Evolutionary conservation across 345 rosid species (phyloP).

Genomic region (Litchi chinensis): DNA sequence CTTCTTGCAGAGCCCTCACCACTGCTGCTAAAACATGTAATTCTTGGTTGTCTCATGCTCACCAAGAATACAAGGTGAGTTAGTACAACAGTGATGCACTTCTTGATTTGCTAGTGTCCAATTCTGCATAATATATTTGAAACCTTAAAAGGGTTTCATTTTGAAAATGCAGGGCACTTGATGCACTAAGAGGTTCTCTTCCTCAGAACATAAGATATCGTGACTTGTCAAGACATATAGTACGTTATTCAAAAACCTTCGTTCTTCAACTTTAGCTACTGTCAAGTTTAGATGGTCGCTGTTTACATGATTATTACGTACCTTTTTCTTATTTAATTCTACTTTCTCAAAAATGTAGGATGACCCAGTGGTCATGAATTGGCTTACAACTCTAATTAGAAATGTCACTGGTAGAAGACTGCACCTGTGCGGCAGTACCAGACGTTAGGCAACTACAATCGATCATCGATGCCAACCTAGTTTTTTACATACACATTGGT

Average conservation of each 20-base stretch:
- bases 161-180: conserved; percentile 29
- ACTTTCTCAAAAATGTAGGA: conserved; percentile 21
- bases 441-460: neutral
- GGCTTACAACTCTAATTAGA: conserved; percentile 9
- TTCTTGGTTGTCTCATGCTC: conserved; percentile 49
- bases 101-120: neutral
- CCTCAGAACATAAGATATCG: conserved; percentile 27
- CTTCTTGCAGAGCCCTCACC: conserved; percentile 20
- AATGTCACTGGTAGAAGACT: conserved; percentile 9
- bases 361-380: conserved; percentile 4
- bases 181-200: conserved; percentile 10
- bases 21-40: conserved; percentile 36
- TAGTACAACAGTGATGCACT: neutral
- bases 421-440: neutral
- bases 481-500: no score
- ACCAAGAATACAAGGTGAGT: conserved; percentile 53
- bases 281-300: neutral
- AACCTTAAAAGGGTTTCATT: neutral
- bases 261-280: neutral
- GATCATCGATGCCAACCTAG: neutral
- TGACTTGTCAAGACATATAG: conserved; percentile 25
- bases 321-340: neutral
- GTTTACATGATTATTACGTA: neutral
- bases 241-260: conserved; percentile 20
- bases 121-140: neutral